These are phyloP conservation scores for Bullera alba DNA, from an alignment of 768 basidiomycete genomes.

Conservation along the genomic window DNA sequence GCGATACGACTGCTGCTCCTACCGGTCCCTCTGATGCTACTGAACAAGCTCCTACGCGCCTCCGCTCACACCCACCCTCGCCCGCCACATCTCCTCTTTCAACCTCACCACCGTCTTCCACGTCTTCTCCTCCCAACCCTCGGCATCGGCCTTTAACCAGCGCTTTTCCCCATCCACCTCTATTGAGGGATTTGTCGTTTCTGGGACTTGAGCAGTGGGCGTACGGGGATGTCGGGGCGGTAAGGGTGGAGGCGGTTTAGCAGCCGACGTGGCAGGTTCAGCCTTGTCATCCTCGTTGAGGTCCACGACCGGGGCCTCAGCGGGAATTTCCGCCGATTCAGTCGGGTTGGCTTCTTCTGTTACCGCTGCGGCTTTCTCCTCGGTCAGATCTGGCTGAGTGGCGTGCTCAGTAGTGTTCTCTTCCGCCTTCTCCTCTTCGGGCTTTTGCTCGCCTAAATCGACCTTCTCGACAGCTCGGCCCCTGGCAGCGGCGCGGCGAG, in stretches of 20 bases:
- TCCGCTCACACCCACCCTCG: conserved; percentile 38
- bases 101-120: conserved; percentile 39
- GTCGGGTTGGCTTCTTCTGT: too few relatives aligned
- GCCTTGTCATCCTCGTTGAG: neutral
- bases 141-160: conserved; percentile 14
- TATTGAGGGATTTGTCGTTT: neutral
- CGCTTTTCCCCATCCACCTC: conserved; percentile 16
- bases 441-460: too few relatives aligned
- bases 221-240: conserved; percentile 21
- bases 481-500: too few relatives aligned
- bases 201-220: conserved; percentile 11
- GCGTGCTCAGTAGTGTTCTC: too few relatives aligned
- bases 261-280: conserved; percentile 1
- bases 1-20: too few relatives aligned
- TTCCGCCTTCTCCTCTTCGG: too few relatives aligned
- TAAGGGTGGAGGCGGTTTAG: conserved; percentile 13
- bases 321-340: too few relatives aligned
- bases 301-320: conserved; percentile 13
- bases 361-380: too few relatives aligned
- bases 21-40: neutral
- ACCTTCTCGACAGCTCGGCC: too few relatives aligned
- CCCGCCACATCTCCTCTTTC: conserved; percentile 44
- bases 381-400: too few relatives aligned
- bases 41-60: too few relatives aligned
- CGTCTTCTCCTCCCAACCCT: conserved; percentile 40